These are phyloP conservation scores for Dothidotthia symphoricarpi DNA, from an alignment of 2,329 filamentous ascomycete species.

Conservation along the genomic window DNA sequence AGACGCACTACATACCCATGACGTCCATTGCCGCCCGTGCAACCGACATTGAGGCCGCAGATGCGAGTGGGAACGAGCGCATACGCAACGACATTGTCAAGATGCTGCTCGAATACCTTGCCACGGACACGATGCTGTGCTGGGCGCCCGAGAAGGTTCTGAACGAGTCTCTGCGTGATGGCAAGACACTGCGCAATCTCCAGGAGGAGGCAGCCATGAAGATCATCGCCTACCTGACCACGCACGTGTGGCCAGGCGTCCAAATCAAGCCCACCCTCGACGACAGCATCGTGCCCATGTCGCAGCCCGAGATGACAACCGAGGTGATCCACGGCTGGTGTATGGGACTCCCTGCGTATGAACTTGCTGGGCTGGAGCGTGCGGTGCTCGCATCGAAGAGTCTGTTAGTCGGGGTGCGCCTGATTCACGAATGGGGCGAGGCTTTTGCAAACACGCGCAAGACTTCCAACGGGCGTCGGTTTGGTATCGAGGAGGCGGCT, in stretches of 20 bases:
- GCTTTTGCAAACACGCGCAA: conserved; percentile 58
- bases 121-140: conserved; percentile 90
- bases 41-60: conserved; percentile 72
- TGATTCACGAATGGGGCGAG: conserved; percentile 86
- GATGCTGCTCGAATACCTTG: conserved; percentile 78
- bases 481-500: conserved; percentile 81
- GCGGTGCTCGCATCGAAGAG: conserved; percentile 85
- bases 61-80: conserved; percentile 51
- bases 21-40: conserved; percentile 83
- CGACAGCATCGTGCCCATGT: conserved; percentile 71
- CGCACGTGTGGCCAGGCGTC: conserved; percentile 79
- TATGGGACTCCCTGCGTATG: conserved; percentile 67
- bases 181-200: conserved; percentile 63
- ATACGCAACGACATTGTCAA: conserved; percentile 64
- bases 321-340: conserved; percentile 79
- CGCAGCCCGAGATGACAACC: conserved; percentile 71
- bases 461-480: conserved; percentile 47
- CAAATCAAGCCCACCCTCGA: conserved; percentile 80
- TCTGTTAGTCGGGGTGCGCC: conserved; percentile 69
- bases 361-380: conserved; percentile 83
- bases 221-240: conserved; percentile 69
- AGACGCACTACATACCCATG: conserved; percentile 83
- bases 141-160: conserved; percentile 66
- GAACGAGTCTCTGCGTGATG: conserved; percentile 46
- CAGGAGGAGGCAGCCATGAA: conserved; percentile 69